Conservation (phyloP, 352 stramenopile genomes). For the Globisporangium carolinianum region DNA sequence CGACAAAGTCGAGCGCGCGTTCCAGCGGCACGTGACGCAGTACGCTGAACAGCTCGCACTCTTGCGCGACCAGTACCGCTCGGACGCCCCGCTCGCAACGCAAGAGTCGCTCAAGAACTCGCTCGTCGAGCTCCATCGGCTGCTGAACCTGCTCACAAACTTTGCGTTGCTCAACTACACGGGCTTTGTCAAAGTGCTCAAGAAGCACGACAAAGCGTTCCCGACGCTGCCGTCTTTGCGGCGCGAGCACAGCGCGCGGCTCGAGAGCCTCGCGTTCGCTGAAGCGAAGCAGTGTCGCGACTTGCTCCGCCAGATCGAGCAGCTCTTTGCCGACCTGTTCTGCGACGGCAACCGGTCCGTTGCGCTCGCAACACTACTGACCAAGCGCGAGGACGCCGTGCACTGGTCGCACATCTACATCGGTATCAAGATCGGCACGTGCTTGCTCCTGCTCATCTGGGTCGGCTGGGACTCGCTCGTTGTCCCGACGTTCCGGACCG, state of each 20-base stretch:
- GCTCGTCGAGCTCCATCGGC: constrained; percentile 91
- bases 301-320: constrained; percentile 52
- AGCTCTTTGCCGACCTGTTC: constrained; percentile 65
- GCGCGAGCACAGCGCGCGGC: constrained; percentile 30
- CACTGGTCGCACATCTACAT: constrained; percentile 82
- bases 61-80: constrained; percentile 64
- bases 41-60: constrained; percentile 80
- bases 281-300: constrained; percentile 42
- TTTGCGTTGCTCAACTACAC: constrained; percentile 98
- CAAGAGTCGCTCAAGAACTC: constrained; percentile 91
- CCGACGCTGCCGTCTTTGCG: constrained; percentile 30
- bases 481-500: constrained; percentile 63
- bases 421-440: constrained; percentile 77
- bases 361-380: constrained; percentile 75
- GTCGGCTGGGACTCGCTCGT: constrained; percentile 94
- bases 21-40: constrained; percentile 77
- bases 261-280: constrained; percentile 57
- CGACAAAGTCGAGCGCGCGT: constrained; percentile 91
- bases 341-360: constrained; percentile 68
- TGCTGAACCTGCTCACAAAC: constrained; percentile 93
- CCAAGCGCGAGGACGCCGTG: constrained; percentile 62
- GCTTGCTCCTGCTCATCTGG: constrained; percentile 84
- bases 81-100: constrained; percentile 42
- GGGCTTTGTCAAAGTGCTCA: constrained; percentile 96
- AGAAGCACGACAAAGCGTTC: constrained; percentile 93